Evolutionary conservation across 2,329 filamentous ascomycete species (phyloP).

Genomic region (Fusarium udum): DNA sequence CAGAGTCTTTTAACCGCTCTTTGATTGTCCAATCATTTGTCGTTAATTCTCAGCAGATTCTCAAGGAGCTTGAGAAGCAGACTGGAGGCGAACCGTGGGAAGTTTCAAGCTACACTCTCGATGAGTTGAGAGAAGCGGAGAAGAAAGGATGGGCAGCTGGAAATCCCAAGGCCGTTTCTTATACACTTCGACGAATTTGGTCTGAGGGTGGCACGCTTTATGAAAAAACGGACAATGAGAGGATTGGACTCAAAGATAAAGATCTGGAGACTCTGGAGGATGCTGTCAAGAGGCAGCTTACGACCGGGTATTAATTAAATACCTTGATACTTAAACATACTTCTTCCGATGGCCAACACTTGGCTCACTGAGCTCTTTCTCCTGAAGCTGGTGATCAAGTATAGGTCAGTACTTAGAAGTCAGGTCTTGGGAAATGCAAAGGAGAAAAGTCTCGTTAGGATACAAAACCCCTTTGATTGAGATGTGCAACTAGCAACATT

Average conservation of each 20-base stretch:
- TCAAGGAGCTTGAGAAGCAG: conserved; percentile 75
- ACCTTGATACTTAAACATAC: background rate
- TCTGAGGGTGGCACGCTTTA: conserved; percentile 77
- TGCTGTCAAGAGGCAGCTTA: conserved; percentile 31
- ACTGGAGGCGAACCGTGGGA: conserved; percentile 60
- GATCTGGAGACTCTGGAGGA: conserved; percentile 61
- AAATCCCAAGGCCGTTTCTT: conserved; percentile 60
- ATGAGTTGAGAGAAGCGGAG: conserved; percentile 65
- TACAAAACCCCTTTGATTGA: background rate
- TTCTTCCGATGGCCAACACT: fast-evolving
- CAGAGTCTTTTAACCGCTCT: conserved; percentile 62
- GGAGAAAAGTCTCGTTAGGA: background rate
- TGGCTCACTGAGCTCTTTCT: no score
- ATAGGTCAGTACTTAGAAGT: background rate
- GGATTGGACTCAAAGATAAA: conserved; percentile 60
- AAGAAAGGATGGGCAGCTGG: conserved; percentile 65
- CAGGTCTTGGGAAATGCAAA: background rate
- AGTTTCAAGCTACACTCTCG: conserved; percentile 53
- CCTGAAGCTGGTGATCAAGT: no score
- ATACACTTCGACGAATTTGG: conserved; percentile 77
- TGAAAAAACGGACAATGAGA: conserved; percentile 71
- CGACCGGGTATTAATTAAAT: conserved; percentile 19
- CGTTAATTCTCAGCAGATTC: conserved; percentile 67
- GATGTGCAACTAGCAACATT: background rate
- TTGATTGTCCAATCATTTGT: conserved; percentile 78